phyloP scores from a whole-genome alignment of 208 protist species.

The Acanthamoeba rhysodes region DNA sequence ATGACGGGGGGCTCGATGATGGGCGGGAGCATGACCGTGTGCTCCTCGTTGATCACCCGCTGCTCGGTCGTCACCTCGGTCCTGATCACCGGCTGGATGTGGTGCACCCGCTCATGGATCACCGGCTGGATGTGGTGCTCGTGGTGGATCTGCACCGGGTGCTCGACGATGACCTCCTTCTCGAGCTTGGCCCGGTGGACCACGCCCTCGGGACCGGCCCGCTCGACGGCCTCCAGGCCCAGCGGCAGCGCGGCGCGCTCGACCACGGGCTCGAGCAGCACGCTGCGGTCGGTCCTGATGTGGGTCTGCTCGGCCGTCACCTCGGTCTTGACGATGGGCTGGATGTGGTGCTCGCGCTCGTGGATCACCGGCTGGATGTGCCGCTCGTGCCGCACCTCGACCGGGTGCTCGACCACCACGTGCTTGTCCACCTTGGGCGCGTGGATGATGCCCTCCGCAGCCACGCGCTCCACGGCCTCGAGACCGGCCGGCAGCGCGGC shows the following conservation, averaged over 20 bases:
- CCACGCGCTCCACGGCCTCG: conserved; percentile 9
- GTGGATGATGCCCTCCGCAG: neutral
- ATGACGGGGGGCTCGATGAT: conserved; percentile 3
- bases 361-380: conserved; percentile 15
- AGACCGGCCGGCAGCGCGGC: neutral
- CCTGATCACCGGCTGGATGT: conserved; percentile 13
- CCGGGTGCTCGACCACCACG: neutral
- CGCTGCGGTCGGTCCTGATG: neutral
- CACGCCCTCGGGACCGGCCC: neutral
- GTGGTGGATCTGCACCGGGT: neutral
- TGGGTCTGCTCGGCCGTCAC: neutral
- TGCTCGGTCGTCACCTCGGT: neutral
- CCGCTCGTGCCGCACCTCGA: neutral
- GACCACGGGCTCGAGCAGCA: neutral
- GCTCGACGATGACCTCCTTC: neutral
- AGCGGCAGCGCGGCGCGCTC: neutral
- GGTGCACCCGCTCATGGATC: conserved; percentile 27
- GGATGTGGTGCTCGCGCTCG: conserved; percentile 9
- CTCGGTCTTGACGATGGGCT: too few relatives aligned
- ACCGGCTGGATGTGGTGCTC: conserved; percentile 12
- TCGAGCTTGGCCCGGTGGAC: neutral
- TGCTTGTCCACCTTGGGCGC: neutral
- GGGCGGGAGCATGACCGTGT: neutral
- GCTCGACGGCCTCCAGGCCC: conserved; percentile 4
- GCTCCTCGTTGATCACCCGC: conserved; percentile 12